Evolutionary conservation across 2,329 filamentous ascomycete species (phyloP).

Genomic region (Colletotrichum falcatum): DNA sequence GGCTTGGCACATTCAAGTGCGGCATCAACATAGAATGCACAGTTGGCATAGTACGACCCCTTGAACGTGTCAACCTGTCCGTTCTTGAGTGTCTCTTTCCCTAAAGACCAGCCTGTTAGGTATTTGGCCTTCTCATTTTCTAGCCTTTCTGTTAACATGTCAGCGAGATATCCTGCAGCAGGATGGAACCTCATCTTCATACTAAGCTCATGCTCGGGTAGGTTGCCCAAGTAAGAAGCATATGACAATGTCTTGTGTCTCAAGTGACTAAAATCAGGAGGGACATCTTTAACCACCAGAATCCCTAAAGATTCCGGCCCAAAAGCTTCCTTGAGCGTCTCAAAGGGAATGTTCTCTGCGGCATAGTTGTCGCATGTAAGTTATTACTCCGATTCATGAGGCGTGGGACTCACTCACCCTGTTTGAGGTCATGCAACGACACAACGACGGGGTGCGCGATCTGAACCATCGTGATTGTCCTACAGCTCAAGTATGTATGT

Average conservation of each 20-base stretch:
- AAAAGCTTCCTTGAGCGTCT: constrained; percentile 82
- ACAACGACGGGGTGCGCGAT: constrained; percentile 70
- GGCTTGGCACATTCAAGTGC: constrained; percentile 72
- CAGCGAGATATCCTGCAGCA: constrained; percentile 18
- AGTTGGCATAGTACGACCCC: constrained; percentile 87
- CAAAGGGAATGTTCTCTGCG: constrained; percentile 74
- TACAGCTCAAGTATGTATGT: background rate
- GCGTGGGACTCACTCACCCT: constrained; percentile 62
- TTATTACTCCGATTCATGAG: background rate
- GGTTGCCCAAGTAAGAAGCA: constrained; percentile 87
- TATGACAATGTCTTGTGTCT: constrained; percentile 84
- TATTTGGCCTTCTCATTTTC: constrained; percentile 73
- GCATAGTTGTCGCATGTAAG: constrained; percentile 37
- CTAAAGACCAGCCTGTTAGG: constrained; percentile 81
- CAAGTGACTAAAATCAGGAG: constrained; percentile 76
- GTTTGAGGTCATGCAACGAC: constrained; percentile 70
- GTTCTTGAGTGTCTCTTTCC: constrained; percentile 84
- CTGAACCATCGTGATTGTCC: constrained; percentile 54
- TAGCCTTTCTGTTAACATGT: constrained; percentile 59
- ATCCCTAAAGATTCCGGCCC: constrained; percentile 92
- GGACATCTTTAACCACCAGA: constrained; percentile 90
- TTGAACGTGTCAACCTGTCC: constrained; percentile 84
- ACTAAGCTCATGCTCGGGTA: constrained; percentile 80
- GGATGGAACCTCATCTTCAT: constrained; percentile 44
- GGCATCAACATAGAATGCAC: constrained; percentile 79